Percentiles rank a stretch among this genome's conserved stretches.
Evolutionary conservation across 1,139 yeast species (phyloP).

Genomic region (Nakaseomyces sp.): DNA sequence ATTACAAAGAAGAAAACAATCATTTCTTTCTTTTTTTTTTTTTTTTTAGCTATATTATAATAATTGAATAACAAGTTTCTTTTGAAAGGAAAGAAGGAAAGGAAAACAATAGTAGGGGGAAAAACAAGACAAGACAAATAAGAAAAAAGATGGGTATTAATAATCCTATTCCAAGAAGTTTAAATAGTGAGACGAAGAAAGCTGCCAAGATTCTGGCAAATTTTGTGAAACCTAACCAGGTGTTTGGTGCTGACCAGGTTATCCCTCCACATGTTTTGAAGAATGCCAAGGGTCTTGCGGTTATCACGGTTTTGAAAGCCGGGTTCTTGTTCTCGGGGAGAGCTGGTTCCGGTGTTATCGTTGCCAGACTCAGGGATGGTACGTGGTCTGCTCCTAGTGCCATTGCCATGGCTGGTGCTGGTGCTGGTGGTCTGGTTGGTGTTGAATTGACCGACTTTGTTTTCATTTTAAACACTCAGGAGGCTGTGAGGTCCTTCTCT

Average conservation of each 20-base stretch:
- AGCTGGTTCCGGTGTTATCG: slow-evolving; percentile 95
- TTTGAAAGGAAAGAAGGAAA: neutral
- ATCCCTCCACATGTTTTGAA: slow-evolving; percentile 84
- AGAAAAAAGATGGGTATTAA: slow-evolving; percentile 54
- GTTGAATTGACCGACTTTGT: slow-evolving; percentile 96
- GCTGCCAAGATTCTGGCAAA: slow-evolving; percentile 92
- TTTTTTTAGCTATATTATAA: too few relatives aligned
- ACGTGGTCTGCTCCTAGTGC: slow-evolving; percentile 99
- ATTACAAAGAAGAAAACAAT: too few relatives aligned
- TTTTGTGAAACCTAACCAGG: slow-evolving; percentile 90
- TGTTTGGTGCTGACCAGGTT: slow-evolving; percentile 78
- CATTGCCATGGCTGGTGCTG: slow-evolving; percentile 93
- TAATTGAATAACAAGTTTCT: too few relatives aligned
- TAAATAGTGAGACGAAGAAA: slow-evolving; percentile 83
- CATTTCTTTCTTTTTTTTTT: too few relatives aligned
- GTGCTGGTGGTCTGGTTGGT: slow-evolving; percentile 97
- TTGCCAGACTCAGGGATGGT: slow-evolving; percentile 90
- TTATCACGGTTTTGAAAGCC: slow-evolving; percentile 87
- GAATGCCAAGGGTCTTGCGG: slow-evolving; percentile 87
- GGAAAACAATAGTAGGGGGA: neutral
- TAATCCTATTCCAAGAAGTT: slow-evolving; percentile 90
- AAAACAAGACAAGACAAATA: neutral
- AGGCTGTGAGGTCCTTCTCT: slow-evolving; percentile 91
- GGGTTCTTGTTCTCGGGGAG: slow-evolving; percentile 94
- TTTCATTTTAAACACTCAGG: slow-evolving; percentile 72